Evolutionary conservation across 2,329 filamentous ascomycete species (phyloP).

Genomic region (Verticillium klebahnii): DNA sequence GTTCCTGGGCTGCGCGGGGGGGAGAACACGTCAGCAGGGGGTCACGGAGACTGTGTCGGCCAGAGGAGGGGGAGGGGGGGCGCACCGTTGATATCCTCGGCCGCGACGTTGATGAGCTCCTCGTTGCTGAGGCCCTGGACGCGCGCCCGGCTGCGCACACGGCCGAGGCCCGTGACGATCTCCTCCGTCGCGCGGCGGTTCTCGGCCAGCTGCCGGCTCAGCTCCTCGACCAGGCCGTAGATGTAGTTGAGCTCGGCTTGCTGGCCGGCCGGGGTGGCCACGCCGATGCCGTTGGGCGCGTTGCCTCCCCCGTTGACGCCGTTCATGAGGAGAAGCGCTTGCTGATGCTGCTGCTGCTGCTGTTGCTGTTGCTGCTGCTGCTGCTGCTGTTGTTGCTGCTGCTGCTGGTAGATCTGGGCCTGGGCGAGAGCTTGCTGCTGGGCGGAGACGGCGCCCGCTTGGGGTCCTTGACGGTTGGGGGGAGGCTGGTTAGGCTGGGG

Average conservation of each 20-base stretch:
- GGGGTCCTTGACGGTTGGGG: neutral
- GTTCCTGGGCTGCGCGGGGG: slow-evolving; percentile 42
- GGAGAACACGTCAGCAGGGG: neutral
- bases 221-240: slow-evolving; percentile 63
- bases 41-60: neutral
- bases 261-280: slow-evolving; percentile 62
- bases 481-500: slow-evolving; percentile 1
- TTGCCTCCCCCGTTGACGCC: slow-evolving; percentile 39
- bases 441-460: neutral
- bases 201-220: slow-evolving; percentile 58
- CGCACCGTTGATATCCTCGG: slow-evolving; percentile 53
- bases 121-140: slow-evolving; percentile 51
- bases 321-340: slow-evolving; percentile 33
- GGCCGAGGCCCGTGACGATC: slow-evolving; percentile 58
- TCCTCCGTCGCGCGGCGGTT: slow-evolving; percentile 59
- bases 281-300: slow-evolving; percentile 32
- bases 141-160: slow-evolving; percentile 53
- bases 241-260: slow-evolving; percentile 66
- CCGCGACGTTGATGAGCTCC: slow-evolving; percentile 50
- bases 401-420: slow-evolving; percentile 16
- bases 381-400: slow-evolving; percentile 15
- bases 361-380: slow-evolving; percentile 13
- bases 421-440: slow-evolving; percentile 13
- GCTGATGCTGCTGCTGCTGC: slow-evolving; percentile 15
- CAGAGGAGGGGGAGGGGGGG: neutral